Evolutionary conservation across 2,329 filamentous ascomycete genomes (phyloP), one percentile per base, ranked within the genome.

Genomic region (Aschersonia sp.): DNA sequence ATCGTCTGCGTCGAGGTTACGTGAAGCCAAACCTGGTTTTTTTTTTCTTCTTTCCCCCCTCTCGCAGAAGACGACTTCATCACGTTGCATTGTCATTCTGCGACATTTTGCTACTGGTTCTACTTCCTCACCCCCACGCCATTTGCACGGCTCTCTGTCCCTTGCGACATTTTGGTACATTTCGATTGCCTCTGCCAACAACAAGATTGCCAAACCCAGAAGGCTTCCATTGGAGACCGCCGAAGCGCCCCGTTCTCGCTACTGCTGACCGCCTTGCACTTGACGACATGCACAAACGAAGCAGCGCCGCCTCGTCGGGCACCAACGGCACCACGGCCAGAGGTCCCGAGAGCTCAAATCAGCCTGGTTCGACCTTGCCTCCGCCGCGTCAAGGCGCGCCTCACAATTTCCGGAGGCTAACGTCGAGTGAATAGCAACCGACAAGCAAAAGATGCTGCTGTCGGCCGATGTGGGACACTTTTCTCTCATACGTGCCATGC

Each of bases 401-500:
- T 29, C 12, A n/a, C 30, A 14, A 12, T 32, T n/a, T 35, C 14
- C 30, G 12, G 6, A 39, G 11, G 14, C 44, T 49, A 30, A 46
- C 47, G 12, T 7, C 10, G 10, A 42, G 41, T 9, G 35, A 37
- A 37, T 43, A 85, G 80, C 72, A 45, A 69, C 78, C 55, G 81
- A 88, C 65, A 89, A 87, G 71, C 85, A 89, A 66, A 85, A 82
- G 61, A 74, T 76, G 54, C 75, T 89, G 43, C 74, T 89, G 42
- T 79, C 78, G 48, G 71, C 78, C 53, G 76, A 87, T 53, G 75
- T 75, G 6, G 82, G 83, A 40, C 85, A 89, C 69, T 89, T 89
- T 65, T 80, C 77, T 42, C 71, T 83, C 52, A 68, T 83, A 43
- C 72, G 73, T 50, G 79, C 79, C 48, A 75, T 92, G 63, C 81